Percentiles rank a stretch among this genome's conserved stretches.
These are phyloP conservation scores for Oryza rufipogon DNA, from an alignment of 176 grass and related monocot genomes.

Conservation along the genomic window DNA sequence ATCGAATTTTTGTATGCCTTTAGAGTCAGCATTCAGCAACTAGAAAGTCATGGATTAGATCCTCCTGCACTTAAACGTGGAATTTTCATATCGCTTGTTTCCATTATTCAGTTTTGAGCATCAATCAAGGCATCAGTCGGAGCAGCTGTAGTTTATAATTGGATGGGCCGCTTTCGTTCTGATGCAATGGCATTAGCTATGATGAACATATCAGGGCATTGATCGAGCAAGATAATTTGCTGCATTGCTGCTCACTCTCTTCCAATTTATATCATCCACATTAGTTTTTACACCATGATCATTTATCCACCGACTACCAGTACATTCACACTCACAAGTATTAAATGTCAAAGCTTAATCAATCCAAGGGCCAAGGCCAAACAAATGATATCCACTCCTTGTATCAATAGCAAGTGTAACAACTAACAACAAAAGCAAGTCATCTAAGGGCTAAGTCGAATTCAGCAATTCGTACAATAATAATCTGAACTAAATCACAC, in stretches of 20 bases:
- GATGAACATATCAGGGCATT: not conserved
- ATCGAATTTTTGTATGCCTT: constrained; percentile 4
- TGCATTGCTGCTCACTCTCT: not conserved
- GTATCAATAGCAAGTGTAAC: not conserved
- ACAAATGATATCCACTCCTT: not conserved
- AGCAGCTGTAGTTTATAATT: not conserved
- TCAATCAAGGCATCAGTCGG: not conserved
- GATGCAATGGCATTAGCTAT: not conserved
- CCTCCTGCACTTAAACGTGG: not conserved
- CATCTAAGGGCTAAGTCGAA: not conserved
- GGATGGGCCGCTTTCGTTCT: not conserved
- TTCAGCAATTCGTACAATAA: not conserved
- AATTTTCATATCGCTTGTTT: not conserved
- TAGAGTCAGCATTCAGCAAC: constrained; percentile 21
- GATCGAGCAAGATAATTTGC: not conserved
- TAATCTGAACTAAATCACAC: not conserved
- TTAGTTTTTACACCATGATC: not conserved
- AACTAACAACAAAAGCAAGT: too few species aligned
- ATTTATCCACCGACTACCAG: not conserved
- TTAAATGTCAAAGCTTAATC: not conserved
- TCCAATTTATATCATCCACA: not conserved
- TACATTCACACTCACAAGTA: not conserved
- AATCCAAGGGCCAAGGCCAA: not conserved
- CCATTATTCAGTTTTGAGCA: not conserved
- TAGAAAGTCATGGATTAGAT: not conserved